These are phyloP conservation scores for Cladorrhinum sp. DNA, from an alignment of 2,329 filamentous ascomycete species.

Conservation along the genomic window DNA sequence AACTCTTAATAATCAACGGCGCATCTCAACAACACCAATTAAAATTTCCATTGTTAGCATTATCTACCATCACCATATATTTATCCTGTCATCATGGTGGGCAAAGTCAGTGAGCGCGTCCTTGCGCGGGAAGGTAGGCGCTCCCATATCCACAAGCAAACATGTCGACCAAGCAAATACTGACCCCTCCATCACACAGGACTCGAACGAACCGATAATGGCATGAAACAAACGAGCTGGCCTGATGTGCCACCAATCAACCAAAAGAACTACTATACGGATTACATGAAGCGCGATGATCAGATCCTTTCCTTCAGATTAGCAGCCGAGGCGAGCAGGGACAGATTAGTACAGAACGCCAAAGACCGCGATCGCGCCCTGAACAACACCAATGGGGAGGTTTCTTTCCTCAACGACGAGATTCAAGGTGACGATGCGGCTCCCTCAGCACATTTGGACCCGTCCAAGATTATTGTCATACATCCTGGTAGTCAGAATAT, in stretches of 20 bases:
- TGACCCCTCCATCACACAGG: slow-evolving; percentile 50
- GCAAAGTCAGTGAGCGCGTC: slow-evolving; percentile 63
- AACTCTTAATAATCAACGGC: not conserved
- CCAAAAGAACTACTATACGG: slow-evolving; percentile 99
- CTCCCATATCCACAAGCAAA: not conserved
- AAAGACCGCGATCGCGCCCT: slow-evolving; percentile 85
- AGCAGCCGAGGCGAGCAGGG: slow-evolving; percentile 81
- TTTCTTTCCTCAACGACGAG: slow-evolving; percentile 58
- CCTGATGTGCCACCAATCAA: slow-evolving; percentile 92
- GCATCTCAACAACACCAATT: not conserved
- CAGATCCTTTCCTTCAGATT: slow-evolving; percentile 87
- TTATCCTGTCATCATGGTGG: slow-evolving; percentile 47
- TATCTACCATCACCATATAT: slow-evolving; percentile 21
- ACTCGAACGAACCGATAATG: slow-evolving; percentile 95
- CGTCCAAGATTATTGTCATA: slow-evolving; percentile 90
- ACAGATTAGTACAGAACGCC: slow-evolving; percentile 78
- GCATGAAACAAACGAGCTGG: slow-evolving; percentile 94
- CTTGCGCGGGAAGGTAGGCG: slow-evolving; percentile 59
- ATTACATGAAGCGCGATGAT: slow-evolving; percentile 97
- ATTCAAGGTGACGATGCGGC: slow-evolving; percentile 57
- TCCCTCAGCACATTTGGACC: slow-evolving; percentile 60
- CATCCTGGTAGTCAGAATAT: slow-evolving; percentile 95
- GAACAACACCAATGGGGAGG: slow-evolving; percentile 68
- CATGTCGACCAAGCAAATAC: not conserved
- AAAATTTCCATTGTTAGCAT: not conserved